Evolutionary conservation across 768 basidiomycete genomes (phyloP).

Genomic region (Roridomyces roridus): DNA sequence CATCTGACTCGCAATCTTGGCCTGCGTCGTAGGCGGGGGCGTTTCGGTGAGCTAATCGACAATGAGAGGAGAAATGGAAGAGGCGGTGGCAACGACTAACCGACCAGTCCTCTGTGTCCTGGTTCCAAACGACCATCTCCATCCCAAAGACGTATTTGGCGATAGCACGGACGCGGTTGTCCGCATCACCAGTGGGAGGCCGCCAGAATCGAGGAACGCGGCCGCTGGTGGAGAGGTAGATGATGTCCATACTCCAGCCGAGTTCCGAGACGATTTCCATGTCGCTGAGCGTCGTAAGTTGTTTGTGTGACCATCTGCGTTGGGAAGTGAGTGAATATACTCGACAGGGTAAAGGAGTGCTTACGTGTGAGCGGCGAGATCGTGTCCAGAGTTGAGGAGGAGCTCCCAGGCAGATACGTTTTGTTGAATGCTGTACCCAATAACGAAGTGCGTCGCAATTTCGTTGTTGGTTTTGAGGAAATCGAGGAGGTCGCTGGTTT

Average conservation of each 20-base stretch:
- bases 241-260: background rate
- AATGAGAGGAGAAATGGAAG: background rate
- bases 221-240: constrained; percentile 58
- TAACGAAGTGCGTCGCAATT: background rate
- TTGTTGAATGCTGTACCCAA: background rate
- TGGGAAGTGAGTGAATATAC: too few relatives aligned
- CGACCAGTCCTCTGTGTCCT: constrained; percentile 18
- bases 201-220: constrained; percentile 63
- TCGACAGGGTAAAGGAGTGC: too few relatives aligned
- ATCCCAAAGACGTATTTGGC: constrained; percentile 71
- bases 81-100: background rate
- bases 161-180: constrained; percentile 68
- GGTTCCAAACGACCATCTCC: constrained; percentile 23
- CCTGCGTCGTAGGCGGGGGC: background rate
- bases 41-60: background rate
- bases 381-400: background rate
- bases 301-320: constrained; percentile 11
- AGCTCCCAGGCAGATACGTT: background rate
- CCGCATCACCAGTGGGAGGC: constrained; percentile 64
- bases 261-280: constrained; percentile 48
- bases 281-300: constrained; percentile 61
- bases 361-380: background rate
- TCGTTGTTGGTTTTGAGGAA: background rate
- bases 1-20: background rate
- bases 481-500: background rate